phyloP scores from a whole-genome alignment of 2,329 filamentous ascomycete genomes.

The Ilyonectria mors-panacis region DNA sequence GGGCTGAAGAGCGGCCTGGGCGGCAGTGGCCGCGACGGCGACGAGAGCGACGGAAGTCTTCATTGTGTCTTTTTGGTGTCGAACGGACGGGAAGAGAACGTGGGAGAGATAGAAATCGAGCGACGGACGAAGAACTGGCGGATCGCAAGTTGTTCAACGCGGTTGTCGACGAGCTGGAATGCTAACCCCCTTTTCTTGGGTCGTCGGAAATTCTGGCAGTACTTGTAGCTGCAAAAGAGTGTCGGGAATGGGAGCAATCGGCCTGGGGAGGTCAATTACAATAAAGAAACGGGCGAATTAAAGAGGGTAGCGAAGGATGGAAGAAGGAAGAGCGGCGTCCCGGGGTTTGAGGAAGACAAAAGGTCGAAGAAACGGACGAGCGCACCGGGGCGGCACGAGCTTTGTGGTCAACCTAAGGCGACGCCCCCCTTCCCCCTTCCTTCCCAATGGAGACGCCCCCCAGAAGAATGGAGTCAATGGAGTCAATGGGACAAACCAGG shows the following conservation, averaged over 20 bases:
- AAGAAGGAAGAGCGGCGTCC: slow-evolving; percentile 32
- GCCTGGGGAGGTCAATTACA: slow-evolving; percentile 45
- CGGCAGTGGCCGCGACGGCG: slow-evolving; percentile 59
- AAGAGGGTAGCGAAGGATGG: slow-evolving; percentile 45
- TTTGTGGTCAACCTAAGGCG: slow-evolving; percentile 18
- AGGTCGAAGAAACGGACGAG: slow-evolving; percentile 21
- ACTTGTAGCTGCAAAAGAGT: slow-evolving; percentile 45
- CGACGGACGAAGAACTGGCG: slow-evolving; percentile 38
- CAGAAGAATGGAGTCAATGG: not conserved
- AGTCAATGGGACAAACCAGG: slow-evolving; percentile 1
- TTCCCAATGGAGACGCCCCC: slow-evolving; percentile 23
- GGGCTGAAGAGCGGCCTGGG: slow-evolving; percentile 64
- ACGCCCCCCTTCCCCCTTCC: slow-evolving; percentile 23
- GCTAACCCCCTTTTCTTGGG: slow-evolving; percentile 37
- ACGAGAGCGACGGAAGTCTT: slow-evolving; percentile 56
- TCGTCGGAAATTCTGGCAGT: slow-evolving; percentile 25
- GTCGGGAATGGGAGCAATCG: slow-evolving; percentile 48
- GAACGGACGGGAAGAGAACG: slow-evolving; percentile 35
- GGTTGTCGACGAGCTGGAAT: slow-evolving; percentile 35
- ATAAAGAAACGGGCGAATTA: slow-evolving; percentile 41
- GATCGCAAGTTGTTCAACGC: slow-evolving; percentile 26
- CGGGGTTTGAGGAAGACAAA: slow-evolving; percentile 30
- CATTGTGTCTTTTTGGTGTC: slow-evolving; percentile 49
- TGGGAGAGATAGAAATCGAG: slow-evolving; percentile 21
- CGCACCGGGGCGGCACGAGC: slow-evolving; percentile 33